Conservation (phyloP, 345 rosid genomes). For the Eucalyptus cladocalyx region DNA sequence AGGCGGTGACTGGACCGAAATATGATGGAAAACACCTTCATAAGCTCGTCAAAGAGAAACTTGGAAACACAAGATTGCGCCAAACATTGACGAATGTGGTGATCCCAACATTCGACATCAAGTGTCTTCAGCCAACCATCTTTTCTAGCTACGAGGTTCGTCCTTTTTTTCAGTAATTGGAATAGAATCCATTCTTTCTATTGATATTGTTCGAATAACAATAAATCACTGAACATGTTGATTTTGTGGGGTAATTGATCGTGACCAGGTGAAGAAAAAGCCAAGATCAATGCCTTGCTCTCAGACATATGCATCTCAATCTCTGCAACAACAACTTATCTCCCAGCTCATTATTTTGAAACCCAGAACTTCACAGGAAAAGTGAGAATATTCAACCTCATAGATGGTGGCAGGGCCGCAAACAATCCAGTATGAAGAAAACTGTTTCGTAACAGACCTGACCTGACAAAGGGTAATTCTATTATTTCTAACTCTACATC, state of each 20-base stretch:
- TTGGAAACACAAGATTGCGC: constrained; percentile 5
- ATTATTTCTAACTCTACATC: background rate
- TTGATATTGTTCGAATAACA: background rate
- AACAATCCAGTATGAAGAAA: constrained; percentile 12
- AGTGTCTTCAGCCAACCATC: constrained; percentile 14
- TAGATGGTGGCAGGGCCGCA: constrained; percentile 28
- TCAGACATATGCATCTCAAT: constrained; percentile 12
- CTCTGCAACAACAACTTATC: constrained; percentile 17
- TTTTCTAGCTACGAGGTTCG: constrained; percentile 11
- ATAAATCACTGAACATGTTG: background rate
- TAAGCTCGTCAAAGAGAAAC: background rate
- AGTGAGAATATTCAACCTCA: constrained; percentile 12
- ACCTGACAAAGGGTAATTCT: background rate
- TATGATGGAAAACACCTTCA: constrained; percentile 15
- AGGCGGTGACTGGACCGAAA: constrained; percentile 7
- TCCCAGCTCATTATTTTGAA: constrained; percentile 13
- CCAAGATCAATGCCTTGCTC: constrained; percentile 1
- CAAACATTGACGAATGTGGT: constrained; percentile 22
- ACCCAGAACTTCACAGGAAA: background rate
- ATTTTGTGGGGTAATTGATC: background rate
- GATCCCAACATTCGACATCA: constrained; percentile 24
- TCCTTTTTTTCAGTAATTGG: background rate
- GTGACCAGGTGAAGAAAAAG: background rate
- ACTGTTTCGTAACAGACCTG: background rate
- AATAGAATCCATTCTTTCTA: background rate